These are phyloP conservation scores for Ophiocordyceps robertsii DNA, from an alignment of 2,329 filamentous ascomycete species.

Conservation along the genomic window DNA sequence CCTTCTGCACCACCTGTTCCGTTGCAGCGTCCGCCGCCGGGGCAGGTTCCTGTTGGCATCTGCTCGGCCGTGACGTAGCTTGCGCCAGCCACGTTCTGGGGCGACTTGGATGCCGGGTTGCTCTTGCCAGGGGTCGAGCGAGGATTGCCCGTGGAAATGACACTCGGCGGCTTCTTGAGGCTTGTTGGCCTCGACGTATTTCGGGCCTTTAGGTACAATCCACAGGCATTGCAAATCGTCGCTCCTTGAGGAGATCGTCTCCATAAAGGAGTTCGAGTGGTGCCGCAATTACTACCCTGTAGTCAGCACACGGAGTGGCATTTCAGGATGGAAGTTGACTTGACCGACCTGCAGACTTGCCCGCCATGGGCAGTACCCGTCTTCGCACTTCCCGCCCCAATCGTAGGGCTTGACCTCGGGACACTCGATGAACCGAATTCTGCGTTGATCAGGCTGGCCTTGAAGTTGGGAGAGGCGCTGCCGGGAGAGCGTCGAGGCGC, in stretches of 20 bases:
- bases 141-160: slow-evolving; percentile 27
- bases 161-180: slow-evolving; percentile 60
- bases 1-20: slow-evolving; percentile 91
- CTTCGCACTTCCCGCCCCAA: slow-evolving; percentile 6
- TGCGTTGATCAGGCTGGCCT: slow-evolving; percentile 12
- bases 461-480: slow-evolving; percentile 13
- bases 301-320: background rate
- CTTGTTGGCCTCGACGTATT: slow-evolving; percentile 86
- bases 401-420: slow-evolving; percentile 14
- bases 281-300: slow-evolving; percentile 70
- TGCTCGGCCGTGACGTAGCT: slow-evolving; percentile 70
- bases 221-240: slow-evolving; percentile 96
- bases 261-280: slow-evolving; percentile 89
- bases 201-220: slow-evolving; percentile 83
- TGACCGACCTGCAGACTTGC: slow-evolving; percentile 57
- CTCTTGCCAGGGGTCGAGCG: slow-evolving; percentile 27
- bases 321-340: too few relatives aligned
- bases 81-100: slow-evolving; percentile 33
- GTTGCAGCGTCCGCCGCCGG: slow-evolving; percentile 88
- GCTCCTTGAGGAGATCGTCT: slow-evolving; percentile 82
- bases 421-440: slow-evolving; percentile 10
- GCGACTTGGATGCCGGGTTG: slow-evolving; percentile 23
- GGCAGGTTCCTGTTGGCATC: slow-evolving; percentile 73
- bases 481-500: slow-evolving; percentile 8
- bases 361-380: slow-evolving; percentile 30